These are phyloP conservation scores for Monilinia vaccinii-corymbosi DNA, from an alignment of 2,329 filamentous ascomycete genomes.

Conservation along the genomic window DNA sequence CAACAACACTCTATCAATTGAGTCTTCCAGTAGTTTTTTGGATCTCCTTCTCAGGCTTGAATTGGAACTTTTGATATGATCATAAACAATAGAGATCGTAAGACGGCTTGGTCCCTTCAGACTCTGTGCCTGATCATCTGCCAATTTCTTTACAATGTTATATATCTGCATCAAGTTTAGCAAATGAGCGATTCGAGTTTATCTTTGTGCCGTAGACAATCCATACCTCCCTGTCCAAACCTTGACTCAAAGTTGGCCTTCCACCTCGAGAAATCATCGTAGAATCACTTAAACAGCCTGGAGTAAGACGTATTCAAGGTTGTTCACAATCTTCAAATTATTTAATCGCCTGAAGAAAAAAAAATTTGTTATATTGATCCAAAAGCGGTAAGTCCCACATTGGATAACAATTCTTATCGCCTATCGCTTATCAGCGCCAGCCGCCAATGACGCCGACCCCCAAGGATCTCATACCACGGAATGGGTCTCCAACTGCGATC, in stretches of 20 bases:
- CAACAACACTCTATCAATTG: slow-evolving; percentile 72
- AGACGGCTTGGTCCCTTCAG: slow-evolving; percentile 41
- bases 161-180: slow-evolving; percentile 46
- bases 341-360: neutral
- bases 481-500: slow-evolving; percentile 1
- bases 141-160: slow-evolving; percentile 67
- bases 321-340: neutral
- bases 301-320: too few relatives aligned
- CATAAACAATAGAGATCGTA: slow-evolving; percentile 58
- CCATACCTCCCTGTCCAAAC: slow-evolving; percentile 53
- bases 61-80: slow-evolving; percentile 75
- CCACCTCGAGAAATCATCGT: slow-evolving; percentile 31
- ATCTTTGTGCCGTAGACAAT: neutral
- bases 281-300: neutral
- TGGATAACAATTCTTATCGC: slow-evolving; percentile 1
- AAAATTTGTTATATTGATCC: neutral
- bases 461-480: neutral
- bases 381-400: slow-evolving; percentile 1
- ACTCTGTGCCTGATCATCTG: slow-evolving; percentile 52
- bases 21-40: slow-evolving; percentile 73
- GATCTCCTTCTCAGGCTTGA: slow-evolving; percentile 76
- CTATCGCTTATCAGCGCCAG: slow-evolving; percentile 8
- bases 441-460: slow-evolving; percentile 8
- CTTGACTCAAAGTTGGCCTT: slow-evolving; percentile 41
- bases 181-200: neutral